Evolutionary conservation across 2,329 filamentous ascomycete genomes (phyloP).

Genomic region (Alternaria sp.): DNA sequence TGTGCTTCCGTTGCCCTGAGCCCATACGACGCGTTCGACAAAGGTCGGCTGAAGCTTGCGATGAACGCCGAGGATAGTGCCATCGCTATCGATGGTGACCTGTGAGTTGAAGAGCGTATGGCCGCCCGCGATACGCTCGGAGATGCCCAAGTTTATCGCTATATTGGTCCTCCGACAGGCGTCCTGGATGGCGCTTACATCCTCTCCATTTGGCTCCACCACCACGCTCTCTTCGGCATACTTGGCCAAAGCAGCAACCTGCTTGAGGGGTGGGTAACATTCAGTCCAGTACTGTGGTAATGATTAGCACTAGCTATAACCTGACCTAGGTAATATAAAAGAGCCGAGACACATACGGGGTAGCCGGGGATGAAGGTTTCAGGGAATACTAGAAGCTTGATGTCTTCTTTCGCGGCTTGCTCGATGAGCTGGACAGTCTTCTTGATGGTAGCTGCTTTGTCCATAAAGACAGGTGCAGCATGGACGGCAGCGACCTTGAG

Average conservation of each 20-base stretch:
- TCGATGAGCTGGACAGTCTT: constrained; percentile 48
- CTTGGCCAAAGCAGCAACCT: constrained; percentile 44
- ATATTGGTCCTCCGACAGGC: constrained; percentile 45
- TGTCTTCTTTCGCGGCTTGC: constrained; percentile 40
- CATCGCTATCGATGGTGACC: constrained; percentile 46
- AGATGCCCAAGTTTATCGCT: constrained; percentile 48
- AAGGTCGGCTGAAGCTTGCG: constrained; percentile 52
- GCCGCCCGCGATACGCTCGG: constrained; percentile 46
- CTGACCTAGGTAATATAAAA: not conserved
- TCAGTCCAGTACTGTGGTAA: constrained; percentile 46
- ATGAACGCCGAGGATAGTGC: constrained; percentile 49
- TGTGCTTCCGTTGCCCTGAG: constrained; percentile 47
- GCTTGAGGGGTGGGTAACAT: constrained; percentile 49
- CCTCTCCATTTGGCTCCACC: constrained; percentile 43
- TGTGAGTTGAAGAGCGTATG: constrained; percentile 52
- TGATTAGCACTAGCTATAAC: constrained; percentile 17
- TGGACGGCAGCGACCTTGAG: constrained; percentile 51
- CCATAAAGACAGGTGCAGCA: constrained; percentile 51
- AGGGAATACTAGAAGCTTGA: constrained; percentile 50
- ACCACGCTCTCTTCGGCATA: constrained; percentile 50
- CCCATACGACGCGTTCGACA: constrained; percentile 49
- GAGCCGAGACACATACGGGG: constrained; percentile 35
- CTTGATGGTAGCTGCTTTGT: constrained; percentile 47
- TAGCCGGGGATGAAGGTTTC: constrained; percentile 52
- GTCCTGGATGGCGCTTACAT: constrained; percentile 44